Base-by-base conservation (phyloP, 2,329 filamentous ascomycete species). In the Hymenoscyphus fraxineus region DNA sequence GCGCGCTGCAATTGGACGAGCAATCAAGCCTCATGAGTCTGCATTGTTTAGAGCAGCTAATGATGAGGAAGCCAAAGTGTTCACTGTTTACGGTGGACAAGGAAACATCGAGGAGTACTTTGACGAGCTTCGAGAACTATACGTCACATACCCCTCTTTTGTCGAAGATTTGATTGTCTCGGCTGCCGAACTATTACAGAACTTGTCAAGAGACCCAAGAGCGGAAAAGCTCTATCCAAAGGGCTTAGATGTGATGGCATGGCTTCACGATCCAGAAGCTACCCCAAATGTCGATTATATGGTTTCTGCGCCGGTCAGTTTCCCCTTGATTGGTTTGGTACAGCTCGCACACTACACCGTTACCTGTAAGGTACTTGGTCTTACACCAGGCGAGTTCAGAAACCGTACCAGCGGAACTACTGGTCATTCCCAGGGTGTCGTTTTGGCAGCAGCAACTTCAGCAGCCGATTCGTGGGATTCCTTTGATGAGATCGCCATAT, bases 101-200 rank as follows among this genome's bases (percentile, higher is more conserved):
- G 95, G 95, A 72, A 99, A 99, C 78, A 98, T 99, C 69, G 94
- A 99, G 79, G 96, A 99, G 80, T 99, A 99, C 80, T 99, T 99
- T 74, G 94, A 99, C 71, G 95, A 99, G 81, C 85, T 99, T 67
- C 88, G 95, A 64, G 90, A 96, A 77, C 86, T 98, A 65, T 94
- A 94, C 81, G 88, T 83, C 73, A 97, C 93, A 65, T 99, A 99
- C 79, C 89, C 91, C 13, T 90, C 90, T 35, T 96, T 99, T 71
- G 87, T 97, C 5, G 90, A 92, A 71, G 92, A 96, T 69, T 87
- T 98, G 69, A 85, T 99, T 74, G 84, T 85, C 35, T 85, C 88
- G 31, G 89, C 93, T 7, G 93, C 95, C 15, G 90, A 96, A 74
- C 87, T 96, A 62, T 85, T 99, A n/a, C 92, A 94, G 76, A 88